These are phyloP conservation scores for Melastoma candidum DNA, from an alignment of 441 rosid genomes.

Conservation along the genomic window DNA sequence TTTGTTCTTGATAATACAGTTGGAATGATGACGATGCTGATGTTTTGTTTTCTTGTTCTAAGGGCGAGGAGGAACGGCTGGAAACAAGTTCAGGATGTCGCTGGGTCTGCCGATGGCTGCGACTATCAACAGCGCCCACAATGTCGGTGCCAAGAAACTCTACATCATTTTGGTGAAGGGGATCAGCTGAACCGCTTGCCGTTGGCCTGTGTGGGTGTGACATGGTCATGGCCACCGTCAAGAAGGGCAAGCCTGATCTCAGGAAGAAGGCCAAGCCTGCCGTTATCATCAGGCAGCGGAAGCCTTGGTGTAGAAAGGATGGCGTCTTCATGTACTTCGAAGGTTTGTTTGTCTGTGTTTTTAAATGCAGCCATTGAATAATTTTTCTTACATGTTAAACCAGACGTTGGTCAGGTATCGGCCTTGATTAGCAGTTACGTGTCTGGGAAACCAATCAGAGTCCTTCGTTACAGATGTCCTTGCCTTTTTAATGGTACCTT, in stretches of 20 bases:
- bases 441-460: conserved; percentile 54
- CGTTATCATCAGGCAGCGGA: conserved; percentile 10
- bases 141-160: conserved; percentile 8
- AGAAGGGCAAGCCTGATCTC: conserved; percentile 14
- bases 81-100: conserved; percentile 19
- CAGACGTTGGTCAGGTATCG: conserved; percentile 74
- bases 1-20: too few relatives aligned
- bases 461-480: conserved; percentile 60
- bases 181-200: conserved; percentile 11
- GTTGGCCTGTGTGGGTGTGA: neutral
- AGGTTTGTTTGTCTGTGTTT: neutral
- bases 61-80: conserved; percentile 16
- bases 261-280: conserved; percentile 10
- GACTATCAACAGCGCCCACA: conserved; percentile 14
- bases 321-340: conserved; percentile 10
- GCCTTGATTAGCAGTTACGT: conserved; percentile 41
- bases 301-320: conserved; percentile 13
- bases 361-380: neutral
- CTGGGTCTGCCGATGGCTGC: conserved; percentile 5
- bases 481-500: conserved; percentile 19
- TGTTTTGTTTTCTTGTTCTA: neutral
- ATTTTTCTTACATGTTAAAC: conserved; percentile 2
- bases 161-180: conserved; percentile 14
- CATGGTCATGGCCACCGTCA: conserved; percentile 12
- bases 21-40: neutral